phyloP scores from a whole-genome alignment of 768 basidiomycete genomes.

The Mycena alexandri region DNA sequence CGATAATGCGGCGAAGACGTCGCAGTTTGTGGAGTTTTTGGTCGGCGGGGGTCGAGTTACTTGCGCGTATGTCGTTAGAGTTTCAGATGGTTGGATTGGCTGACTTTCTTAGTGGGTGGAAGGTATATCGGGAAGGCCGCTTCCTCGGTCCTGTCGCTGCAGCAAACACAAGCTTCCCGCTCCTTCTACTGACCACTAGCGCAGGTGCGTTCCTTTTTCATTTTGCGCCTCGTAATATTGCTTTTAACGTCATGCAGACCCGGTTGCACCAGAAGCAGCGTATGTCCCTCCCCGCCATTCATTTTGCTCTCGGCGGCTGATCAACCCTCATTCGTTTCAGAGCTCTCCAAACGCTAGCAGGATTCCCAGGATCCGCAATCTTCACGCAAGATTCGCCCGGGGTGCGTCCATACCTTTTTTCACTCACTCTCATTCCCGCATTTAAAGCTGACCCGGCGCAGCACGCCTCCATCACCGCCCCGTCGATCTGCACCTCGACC shows the following conservation, averaged over 20 bases:
- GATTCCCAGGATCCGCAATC: slow-evolving; percentile 3
- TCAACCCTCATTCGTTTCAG: neutral
- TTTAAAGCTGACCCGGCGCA: neutral
- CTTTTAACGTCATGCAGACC: neutral
- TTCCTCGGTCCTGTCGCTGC: slow-evolving; percentile 29
- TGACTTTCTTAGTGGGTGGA: slow-evolving; percentile 24
- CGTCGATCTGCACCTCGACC: neutral
- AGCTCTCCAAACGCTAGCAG: neutral
- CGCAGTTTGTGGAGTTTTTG: slow-evolving; percentile 38
- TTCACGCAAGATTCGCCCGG: slow-evolving; percentile 2
- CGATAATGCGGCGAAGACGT: slow-evolving; percentile 26
- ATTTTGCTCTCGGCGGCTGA: neutral
- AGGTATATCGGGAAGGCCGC: slow-evolving; percentile 26
- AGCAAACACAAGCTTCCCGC: slow-evolving; percentile 42
- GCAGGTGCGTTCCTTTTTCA: slow-evolving; percentile 31
- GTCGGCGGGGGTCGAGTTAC: slow-evolving; percentile 14
- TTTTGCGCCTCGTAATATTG: neutral
- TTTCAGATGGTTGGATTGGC: too few relatives aligned
- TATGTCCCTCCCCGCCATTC: neutral
- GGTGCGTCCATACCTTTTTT: neutral
- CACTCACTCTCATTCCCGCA: neutral
- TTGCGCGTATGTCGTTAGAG: slow-evolving; percentile 13
- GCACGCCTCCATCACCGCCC: slow-evolving; percentile 15
- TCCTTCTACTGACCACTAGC: slow-evolving; percentile 44
- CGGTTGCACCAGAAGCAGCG: neutral